These are phyloP conservation scores for Chamaenerion angustifolium DNA, from an alignment of 345 rosid genomes.

Conservation along the genomic window DNA sequence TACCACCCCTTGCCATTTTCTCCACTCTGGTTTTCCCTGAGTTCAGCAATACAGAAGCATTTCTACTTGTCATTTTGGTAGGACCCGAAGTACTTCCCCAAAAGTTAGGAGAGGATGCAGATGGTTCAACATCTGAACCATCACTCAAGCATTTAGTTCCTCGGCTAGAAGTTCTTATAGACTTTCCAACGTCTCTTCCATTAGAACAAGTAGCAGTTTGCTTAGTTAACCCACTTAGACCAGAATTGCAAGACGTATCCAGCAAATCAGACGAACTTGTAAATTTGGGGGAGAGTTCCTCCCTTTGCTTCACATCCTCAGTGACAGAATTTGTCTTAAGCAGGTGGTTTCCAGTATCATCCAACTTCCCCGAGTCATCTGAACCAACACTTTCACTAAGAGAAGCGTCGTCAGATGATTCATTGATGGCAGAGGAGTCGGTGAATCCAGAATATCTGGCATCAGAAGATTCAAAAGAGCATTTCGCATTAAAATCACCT, in stretches of 20 bases:
- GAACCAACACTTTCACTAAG: conserved; percentile 46
- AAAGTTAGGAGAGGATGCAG: conserved; percentile 30
- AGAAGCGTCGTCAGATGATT: conserved; percentile 67
- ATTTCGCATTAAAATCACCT: conserved; percentile 23
- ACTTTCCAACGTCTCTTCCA: conserved; percentile 14
- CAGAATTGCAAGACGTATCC: conserved; percentile 16
- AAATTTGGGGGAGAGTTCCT: conserved; percentile 57
- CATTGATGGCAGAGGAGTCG: conserved; percentile 29
- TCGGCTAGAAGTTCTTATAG: conserved; percentile 6
- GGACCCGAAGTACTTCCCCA: conserved; percentile 44
- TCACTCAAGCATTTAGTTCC: conserved; percentile 7
- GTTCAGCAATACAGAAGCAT: conserved; percentile 13
- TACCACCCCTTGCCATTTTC: conserved; percentile 12
- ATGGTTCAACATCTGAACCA: conserved; percentile 17
- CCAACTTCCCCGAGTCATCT: conserved; percentile 41
- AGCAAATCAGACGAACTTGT: conserved; percentile 49
- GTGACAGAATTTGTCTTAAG: conserved; percentile 20
- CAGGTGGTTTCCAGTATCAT: conserved; percentile 22
- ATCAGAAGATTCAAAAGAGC: conserved; percentile 40
- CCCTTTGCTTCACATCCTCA: conserved; percentile 24
- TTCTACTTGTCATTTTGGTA: conserved; percentile 11
- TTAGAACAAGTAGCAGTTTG: conserved; percentile 10
- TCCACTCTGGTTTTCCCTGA: conserved; percentile 14
- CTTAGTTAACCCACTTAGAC: conserved; percentile 16
- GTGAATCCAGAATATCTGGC: conserved; percentile 72